phyloP scores from a whole-genome alignment of 495 filamentous ascomycete genomes.

The Hyaloscypha hepaticicola region DNA sequence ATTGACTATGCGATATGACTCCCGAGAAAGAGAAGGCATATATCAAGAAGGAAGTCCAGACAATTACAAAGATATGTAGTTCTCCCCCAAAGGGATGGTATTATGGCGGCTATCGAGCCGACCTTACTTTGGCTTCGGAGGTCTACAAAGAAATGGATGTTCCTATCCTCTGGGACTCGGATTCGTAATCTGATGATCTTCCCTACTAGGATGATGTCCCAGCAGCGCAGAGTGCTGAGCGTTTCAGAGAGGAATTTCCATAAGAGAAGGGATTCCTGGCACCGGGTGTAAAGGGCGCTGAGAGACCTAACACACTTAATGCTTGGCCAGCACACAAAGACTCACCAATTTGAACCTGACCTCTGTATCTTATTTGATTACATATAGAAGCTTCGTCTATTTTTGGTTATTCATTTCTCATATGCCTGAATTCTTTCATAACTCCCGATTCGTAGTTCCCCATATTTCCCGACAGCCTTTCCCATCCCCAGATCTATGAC shows the following conservation, averaged over 20 bases:
- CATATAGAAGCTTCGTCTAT: not conserved
- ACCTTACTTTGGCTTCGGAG: slow-evolving; percentile 37
- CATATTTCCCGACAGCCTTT: not conserved
- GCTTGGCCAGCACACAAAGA: slow-evolving; percentile 26
- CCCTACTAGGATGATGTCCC: slow-evolving; percentile 46
- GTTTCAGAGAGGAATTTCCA: slow-evolving; percentile 42
- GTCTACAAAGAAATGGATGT: slow-evolving; percentile 40
- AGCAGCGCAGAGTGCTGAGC: slow-evolving; percentile 43
- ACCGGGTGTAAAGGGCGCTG: slow-evolving; percentile 27
- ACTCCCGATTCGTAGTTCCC: not conserved
- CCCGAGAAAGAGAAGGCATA: slow-evolving; percentile 41
- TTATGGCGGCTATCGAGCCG: slow-evolving; percentile 38
- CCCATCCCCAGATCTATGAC: slow-evolving; percentile 27
- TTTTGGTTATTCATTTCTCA: not conserved
- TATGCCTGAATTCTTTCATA: not conserved
- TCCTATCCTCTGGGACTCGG: slow-evolving; percentile 36
- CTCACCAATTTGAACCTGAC: slow-evolving; percentile 10
- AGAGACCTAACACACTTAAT: slow-evolving; percentile 17
- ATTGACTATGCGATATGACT: slow-evolving; percentile 38
- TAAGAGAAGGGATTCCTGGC: slow-evolving; percentile 35
- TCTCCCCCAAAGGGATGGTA: slow-evolving; percentile 41
- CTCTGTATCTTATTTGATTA: not conserved
- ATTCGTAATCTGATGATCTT: slow-evolving; percentile 43
- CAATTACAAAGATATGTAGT: slow-evolving; percentile 36
- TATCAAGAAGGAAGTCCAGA: slow-evolving; percentile 38